Conservation (phyloP, 495 filamentous ascomycete genomes). For the Talaromyces ruber region DNA sequence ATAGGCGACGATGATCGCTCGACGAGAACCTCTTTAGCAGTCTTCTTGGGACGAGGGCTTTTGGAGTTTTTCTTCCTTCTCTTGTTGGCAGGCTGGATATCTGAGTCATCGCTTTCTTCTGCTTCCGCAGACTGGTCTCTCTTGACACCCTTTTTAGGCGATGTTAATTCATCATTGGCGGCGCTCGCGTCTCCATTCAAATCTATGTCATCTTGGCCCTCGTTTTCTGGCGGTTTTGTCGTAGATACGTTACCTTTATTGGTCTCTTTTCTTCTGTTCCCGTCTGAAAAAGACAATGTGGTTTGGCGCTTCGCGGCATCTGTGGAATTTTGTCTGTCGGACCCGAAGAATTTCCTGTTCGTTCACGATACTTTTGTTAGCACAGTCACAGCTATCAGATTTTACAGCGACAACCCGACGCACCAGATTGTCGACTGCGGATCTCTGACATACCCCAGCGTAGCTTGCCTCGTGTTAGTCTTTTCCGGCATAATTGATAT, state of each 20-base stretch:
- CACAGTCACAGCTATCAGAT: background rate
- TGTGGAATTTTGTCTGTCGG: conserved; percentile 18
- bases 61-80: conserved; percentile 22
- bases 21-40: conserved; percentile 9
- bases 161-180: background rate
- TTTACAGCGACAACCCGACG: conserved; percentile 26
- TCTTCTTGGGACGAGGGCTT: conserved; percentile 17
- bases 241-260: conserved; percentile 4
- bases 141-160: conserved; percentile 19
- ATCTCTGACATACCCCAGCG: conserved; percentile 83
- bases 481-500: conserved; percentile 27
- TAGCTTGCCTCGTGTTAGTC: conserved; percentile 63
- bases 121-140: conserved; percentile 25
- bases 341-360: conserved; percentile 36
- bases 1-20: conserved; percentile 16
- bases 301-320: conserved; percentile 60
- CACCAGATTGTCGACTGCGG: conserved; percentile 79
- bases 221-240: conserved; percentile 21
- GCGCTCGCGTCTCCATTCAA: conserved; percentile 17
- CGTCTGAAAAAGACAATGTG: conserved; percentile 54
- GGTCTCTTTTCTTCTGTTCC: conserved; percentile 21
- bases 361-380: background rate
- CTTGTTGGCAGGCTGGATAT: conserved; percentile 44
- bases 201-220: conserved; percentile 30
- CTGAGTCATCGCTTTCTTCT: conserved; percentile 40